These are phyloP conservation scores for Saccharomycopsis fermentans DNA, from an alignment of 805 yeast species.

Conservation along the genomic window DNA sequence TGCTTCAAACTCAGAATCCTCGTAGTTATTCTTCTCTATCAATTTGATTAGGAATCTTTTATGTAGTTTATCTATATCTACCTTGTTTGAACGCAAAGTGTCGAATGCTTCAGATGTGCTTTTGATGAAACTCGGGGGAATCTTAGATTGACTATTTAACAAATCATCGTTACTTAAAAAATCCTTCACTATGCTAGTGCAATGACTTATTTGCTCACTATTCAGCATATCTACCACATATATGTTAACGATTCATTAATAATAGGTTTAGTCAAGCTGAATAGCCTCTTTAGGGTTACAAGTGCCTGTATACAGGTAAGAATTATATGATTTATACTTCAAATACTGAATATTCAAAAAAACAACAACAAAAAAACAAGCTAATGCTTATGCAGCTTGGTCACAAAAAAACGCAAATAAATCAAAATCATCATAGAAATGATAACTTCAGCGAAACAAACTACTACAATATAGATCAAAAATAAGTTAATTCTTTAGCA, in stretches of 20 bases:
- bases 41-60: conserved; percentile 1
- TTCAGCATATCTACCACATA: not conserved
- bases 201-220: not conserved
- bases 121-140: not conserved
- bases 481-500: too few relatives aligned
- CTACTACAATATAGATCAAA: too few relatives aligned
- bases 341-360: too few relatives aligned
- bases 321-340: too few relatives aligned
- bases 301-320: too few relatives aligned
- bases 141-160: not conserved
- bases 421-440: too few relatives aligned
- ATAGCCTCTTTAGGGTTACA: too few relatives aligned
- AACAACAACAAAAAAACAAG: too few relatives aligned
- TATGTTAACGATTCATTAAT: not conserved
- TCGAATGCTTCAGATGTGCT: not conserved
- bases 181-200: not conserved
- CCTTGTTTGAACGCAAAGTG: not conserved
- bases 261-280: not conserved
- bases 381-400: too few relatives aligned
- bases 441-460: too few relatives aligned
- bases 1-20: not conserved
- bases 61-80: not conserved
- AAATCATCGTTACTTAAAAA: not conserved
- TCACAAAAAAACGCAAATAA: too few relatives aligned
- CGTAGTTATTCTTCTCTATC: conserved; percentile 1